These are phyloP conservation scores for Daldinia eschscholtzii DNA, from an alignment of 2,329 filamentous ascomycete genomes.

Conservation along the genomic window DNA sequence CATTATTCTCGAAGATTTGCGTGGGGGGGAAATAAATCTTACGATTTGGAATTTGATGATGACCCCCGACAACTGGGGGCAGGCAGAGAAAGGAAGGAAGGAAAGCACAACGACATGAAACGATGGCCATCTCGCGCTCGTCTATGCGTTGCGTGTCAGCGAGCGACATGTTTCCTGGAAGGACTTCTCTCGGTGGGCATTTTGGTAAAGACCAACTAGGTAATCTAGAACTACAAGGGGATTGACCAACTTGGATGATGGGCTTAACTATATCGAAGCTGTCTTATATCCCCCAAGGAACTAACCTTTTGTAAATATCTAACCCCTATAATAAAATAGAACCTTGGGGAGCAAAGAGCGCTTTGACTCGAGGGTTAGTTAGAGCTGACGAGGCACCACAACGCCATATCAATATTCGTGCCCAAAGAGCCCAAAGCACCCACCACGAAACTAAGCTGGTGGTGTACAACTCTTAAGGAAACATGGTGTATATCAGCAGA, in stretches of 20 bases:
- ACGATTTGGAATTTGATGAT: background rate
- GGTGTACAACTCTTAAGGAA: background rate
- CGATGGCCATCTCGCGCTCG: background rate
- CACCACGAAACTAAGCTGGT: background rate
- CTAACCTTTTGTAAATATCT: too few species aligned
- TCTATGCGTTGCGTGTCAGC: conserved; percentile 6
- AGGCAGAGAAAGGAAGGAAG: background rate
- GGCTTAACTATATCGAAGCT: background rate
- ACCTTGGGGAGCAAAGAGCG: background rate
- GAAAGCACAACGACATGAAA: background rate
- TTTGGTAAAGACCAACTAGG: too few species aligned
- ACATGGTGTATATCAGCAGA: background rate
- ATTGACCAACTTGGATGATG: background rate
- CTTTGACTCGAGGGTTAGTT: background rate
- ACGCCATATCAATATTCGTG: background rate
- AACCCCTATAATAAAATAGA: background rate
- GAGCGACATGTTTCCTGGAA: background rate
- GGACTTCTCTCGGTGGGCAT: background rate
- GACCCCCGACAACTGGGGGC: background rate
- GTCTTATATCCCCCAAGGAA: background rate
- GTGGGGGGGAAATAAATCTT: conserved; percentile 4
- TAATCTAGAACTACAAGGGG: background rate
- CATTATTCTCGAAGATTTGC: conserved; percentile 4
- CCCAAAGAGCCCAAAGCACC: conserved; percentile 7
- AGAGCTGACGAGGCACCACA: background rate